Evolutionary conservation across 2,329 filamentous ascomycete species (phyloP), one percentile per base, ranked within the genome.

Genomic region (Penicillium sp.): DNA sequence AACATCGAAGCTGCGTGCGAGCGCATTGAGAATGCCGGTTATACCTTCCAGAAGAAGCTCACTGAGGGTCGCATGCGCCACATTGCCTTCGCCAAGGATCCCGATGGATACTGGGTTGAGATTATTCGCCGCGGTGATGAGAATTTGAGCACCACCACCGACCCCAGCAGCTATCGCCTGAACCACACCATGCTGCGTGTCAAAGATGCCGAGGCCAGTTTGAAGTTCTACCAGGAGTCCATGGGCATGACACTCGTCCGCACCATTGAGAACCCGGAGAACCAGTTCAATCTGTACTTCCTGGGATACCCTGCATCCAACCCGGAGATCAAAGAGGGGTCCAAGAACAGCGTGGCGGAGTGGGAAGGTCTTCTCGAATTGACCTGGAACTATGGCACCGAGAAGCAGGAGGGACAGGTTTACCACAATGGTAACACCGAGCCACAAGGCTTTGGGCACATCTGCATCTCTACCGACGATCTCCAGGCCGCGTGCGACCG

Each of bases 371-470:
- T 97, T 36, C 81, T 97, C 5, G 93, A 97, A 77, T 76, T 97
- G 60, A 97, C 93, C 9, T 96, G 89, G 88, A 88, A 88, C 66
- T 85, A 87, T 59, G 84, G 84, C 29, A 80, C 77, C 0, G 93
- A 97, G 77, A 94, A 93, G 70, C 68, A 78, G 56, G 89, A 97
- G 59, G 83, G 86, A 53, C 78, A 78, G 60, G 94, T 96, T 70
- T 99, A 99, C 72, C 93, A 99, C 75, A 87, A 96, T 65, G 94
- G 94, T 36, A 99, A 99, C 73, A 81, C 87, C 40, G 81, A 96
- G 72, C 93, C 93, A 0, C 92, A 97, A 72, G 94, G 94, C 1
- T 97, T 97, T 62, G 92, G 93, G 0, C 92, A 97, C 68, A 92
- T 97, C 57, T 95, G 91, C 69, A 78, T 97, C 49, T 82, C 88